Evolutionary conservation across 2,329 filamentous ascomycete species (phyloP), one percentile per base, ranked within the genome.

Genomic region (Pyrenophora seminiperda): DNA sequence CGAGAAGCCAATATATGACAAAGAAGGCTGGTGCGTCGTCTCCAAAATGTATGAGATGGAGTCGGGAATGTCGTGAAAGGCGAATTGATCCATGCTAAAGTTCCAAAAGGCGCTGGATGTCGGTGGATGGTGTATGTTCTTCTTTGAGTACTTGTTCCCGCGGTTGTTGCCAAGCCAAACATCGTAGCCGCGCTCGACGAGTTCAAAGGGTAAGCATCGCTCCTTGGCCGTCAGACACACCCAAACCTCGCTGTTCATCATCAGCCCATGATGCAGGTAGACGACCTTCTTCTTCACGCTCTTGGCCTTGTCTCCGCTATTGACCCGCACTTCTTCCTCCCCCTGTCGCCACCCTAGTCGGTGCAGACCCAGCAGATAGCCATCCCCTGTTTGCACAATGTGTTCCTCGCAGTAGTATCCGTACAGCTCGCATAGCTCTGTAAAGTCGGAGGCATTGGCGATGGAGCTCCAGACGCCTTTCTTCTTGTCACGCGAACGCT

Each of bases 211-310:
- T 31, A 99, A 78, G 61, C 89, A 93, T 61, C 92, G 83, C 72
- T 95, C 83, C 61, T 87, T 86, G 60, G 97, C 90, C 0, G 93
- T 96, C 68, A 93, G 77, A 68, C 91, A 95, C 7, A 97, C 90
- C 94, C 94, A 99, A 27, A 99, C 93, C 73, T 99, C 94, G 63
- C 91, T 96, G 75, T 97, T 97, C 94, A 99, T 99, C 68, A 99
- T 83, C 50, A 99, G 81, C 9, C 93, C 94, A 73, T 99, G 94
- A 68, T 99, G 94, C 57, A 99, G 78, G 72, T 97, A 99, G 5
- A 94, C 86, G 40, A 97, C 90, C 62, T 87, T 89, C 77, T 97
- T 97, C 73, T 82, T 82, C 20, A 89, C 62, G 13, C 67, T 67
- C 38, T 63, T 62, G 29, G 81, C 79, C 1, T 81, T 79, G 0